Evolutionary conservation across 805 yeast genomes (phyloP).

Genomic region (Hanseniaspora hatyaiensis): DNA sequence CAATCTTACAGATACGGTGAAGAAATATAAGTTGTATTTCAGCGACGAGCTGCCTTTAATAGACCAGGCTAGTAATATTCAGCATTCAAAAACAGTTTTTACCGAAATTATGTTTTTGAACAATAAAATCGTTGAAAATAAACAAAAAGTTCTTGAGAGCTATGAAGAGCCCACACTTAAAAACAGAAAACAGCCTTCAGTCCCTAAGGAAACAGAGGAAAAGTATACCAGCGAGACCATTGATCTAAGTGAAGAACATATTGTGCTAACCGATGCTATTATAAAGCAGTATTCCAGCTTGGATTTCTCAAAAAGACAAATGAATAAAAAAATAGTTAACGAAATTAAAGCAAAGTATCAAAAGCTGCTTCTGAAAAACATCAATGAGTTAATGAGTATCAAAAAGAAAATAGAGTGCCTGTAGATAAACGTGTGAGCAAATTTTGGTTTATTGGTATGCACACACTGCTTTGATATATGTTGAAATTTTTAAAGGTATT

Average conservation of each 20-base stretch:
- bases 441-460: too few relatives aligned
- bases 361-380: neutral
- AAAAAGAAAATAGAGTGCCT: neutral
- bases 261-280: neutral
- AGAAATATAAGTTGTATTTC: conserved; percentile 1
- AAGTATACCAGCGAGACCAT: too few relatives aligned
- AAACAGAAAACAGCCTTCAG: too few relatives aligned
- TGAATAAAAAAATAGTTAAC: neutral
- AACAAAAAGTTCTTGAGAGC: neutral
- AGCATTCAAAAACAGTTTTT: neutral
- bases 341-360: neutral
- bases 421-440: too few relatives aligned
- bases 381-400: neutral
- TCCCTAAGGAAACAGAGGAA: too few relatives aligned
- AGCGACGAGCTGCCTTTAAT: neutral
- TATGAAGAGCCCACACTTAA: too few relatives aligned
- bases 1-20: neutral
- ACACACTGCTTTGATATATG: too few relatives aligned
- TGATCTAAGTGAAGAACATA: neutral
- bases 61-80: neutral
- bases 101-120: neutral
- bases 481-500: too few relatives aligned
- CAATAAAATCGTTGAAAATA: neutral
- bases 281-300: neutral
- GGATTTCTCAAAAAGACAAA: conserved; percentile 5